Percentiles rank a stretch among this genome's conserved stretches.
These are phyloP conservation scores for Vaccinium vitisidaea DNA, from an alignment of 148 eudicot genomes.

Conservation along the genomic window DNA sequence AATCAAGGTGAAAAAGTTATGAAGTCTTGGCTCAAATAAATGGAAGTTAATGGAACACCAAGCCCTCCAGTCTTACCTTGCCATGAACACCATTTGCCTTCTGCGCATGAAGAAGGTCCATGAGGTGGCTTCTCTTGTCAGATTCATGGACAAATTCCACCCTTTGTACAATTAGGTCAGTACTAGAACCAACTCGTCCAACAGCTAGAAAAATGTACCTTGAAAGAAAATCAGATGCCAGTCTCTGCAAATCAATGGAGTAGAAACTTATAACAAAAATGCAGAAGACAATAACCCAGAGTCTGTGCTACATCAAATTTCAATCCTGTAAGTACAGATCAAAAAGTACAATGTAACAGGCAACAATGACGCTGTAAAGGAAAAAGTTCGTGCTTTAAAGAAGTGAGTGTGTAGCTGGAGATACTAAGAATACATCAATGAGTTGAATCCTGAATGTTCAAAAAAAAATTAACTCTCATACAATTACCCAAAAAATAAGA, in stretches of 20 bases:
- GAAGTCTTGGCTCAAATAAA: no score
- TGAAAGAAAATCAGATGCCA: slow-evolving; percentile 59
- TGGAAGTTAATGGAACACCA: no score
- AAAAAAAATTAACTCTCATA: background rate
- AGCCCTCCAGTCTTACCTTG: slow-evolving; percentile 32
- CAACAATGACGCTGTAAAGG: background rate
- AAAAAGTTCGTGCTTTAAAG: background rate
- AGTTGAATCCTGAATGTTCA: background rate
- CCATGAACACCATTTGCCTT: slow-evolving; percentile 46
- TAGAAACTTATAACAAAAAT: background rate
- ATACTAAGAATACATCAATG: background rate
- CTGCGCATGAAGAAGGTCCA: slow-evolving; percentile 63
- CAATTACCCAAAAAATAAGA: background rate
- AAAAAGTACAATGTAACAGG: background rate
- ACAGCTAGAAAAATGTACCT: slow-evolving; percentile 53
- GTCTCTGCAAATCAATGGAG: slow-evolving; percentile 36
- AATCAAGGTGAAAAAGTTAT: background rate
- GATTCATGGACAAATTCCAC: slow-evolving; percentile 57
- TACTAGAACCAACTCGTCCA: slow-evolving; percentile 62
- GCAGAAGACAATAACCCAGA: background rate
- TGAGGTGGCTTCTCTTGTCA: slow-evolving; percentile 63
- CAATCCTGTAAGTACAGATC: background rate
- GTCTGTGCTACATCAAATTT: background rate
- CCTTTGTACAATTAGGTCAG: slow-evolving; percentile 56
- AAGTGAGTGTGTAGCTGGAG: background rate